Conservation (phyloP, 139 green algal species). For the Coelastrella sp. region DNA sequence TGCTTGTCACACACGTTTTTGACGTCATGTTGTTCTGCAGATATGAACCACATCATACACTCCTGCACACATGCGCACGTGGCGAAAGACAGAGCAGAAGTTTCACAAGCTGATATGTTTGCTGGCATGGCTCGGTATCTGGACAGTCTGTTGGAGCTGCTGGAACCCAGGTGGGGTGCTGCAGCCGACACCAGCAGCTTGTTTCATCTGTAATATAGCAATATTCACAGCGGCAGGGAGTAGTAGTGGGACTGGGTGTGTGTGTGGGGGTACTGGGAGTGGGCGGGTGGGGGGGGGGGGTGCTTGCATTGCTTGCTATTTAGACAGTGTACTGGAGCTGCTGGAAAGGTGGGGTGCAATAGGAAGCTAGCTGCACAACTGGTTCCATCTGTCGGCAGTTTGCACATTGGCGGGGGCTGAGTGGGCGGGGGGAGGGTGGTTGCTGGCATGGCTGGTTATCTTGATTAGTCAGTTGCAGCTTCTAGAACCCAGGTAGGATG, state of each 20-base stretch:
- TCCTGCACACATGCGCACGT: conserved; percentile 84
- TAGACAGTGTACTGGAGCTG: conserved; percentile 83
- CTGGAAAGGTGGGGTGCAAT: conserved; percentile 57
- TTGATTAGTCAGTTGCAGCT: too few relatives aligned
- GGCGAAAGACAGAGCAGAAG: conserved; percentile 49
- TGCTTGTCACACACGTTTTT: background rate
- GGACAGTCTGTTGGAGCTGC: conserved; percentile 79
- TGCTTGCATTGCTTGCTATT: conserved; percentile 80
- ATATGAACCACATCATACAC: conserved; percentile 94
- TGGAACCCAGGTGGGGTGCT: conserved; percentile 57
- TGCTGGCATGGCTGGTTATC: too few relatives aligned
- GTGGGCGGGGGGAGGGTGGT: too few relatives aligned
- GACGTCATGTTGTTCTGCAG: conserved; percentile 44
- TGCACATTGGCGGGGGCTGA: too few relatives aligned
- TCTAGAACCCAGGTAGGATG: too few relatives aligned
- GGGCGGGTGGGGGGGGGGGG: too few relatives aligned
- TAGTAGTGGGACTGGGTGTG: too few relatives aligned
- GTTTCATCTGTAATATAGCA: too few relatives aligned
- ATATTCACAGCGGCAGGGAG: too few relatives aligned
- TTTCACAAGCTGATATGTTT: conserved; percentile 76
- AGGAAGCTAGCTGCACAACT: too few relatives aligned
- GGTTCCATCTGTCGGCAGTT: too few relatives aligned
- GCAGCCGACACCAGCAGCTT: background rate
- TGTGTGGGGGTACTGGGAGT: too few relatives aligned
- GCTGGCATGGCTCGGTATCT: conserved; percentile 85